These are phyloP conservation scores for Monilinia vaccinii-corymbosi DNA, from an alignment of 2,329 filamentous ascomycete genomes.

Conservation along the genomic window DNA sequence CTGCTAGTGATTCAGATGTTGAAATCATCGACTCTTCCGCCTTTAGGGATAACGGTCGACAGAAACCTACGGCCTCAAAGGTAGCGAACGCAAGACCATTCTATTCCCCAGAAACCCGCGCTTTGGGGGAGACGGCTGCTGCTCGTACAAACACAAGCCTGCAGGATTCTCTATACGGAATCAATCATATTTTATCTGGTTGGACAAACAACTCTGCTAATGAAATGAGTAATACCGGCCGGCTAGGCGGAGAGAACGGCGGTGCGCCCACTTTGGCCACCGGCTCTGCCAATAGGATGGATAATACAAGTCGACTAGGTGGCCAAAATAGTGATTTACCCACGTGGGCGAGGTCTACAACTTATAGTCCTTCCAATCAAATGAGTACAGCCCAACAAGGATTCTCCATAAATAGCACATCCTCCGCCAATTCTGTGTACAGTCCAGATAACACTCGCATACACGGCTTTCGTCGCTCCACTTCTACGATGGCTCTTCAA, in stretches of 20 bases:
- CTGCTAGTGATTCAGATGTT: constrained; percentile 24
- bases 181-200: constrained; percentile 20
- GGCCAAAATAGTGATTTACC: not conserved
- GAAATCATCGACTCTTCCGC: constrained; percentile 26
- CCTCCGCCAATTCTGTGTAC: not conserved
- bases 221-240: not conserved
- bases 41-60: constrained; percentile 24
- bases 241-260: not conserved
- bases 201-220: constrained; percentile 14
- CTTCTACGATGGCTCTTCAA: not conserved
- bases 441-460: not conserved
- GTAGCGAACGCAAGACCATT: not conserved
- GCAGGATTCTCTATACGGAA: constrained; percentile 11
- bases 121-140: constrained; percentile 12
- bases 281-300: not conserved
- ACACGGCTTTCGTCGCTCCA: constrained; percentile 7
- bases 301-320: not conserved
- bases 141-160: constrained; percentile 6
- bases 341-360: not conserved
- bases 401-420: not conserved
- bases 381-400: not conserved
- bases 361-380: too few relatives aligned
- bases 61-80: not conserved
- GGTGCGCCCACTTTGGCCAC: not conserved
- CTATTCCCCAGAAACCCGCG: constrained; percentile 14